A percentile compares a stretch with the other conserved stretches of the same genome.
Conservation (phyloP, 192 early-diverging fungal genomes). For the Podochytrium sp. region DNA sequence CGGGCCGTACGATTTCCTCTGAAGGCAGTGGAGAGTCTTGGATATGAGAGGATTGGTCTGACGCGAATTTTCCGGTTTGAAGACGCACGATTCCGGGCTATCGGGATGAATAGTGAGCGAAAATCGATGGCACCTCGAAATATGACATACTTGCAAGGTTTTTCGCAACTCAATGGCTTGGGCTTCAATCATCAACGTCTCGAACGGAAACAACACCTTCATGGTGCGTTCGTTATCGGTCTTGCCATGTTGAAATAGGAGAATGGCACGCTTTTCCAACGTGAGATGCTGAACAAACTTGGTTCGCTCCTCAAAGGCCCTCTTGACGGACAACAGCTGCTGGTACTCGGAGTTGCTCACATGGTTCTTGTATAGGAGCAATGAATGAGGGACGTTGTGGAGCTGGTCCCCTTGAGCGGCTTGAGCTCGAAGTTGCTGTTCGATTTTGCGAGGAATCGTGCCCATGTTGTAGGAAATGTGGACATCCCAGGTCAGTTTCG, state of each 20-base stretch:
- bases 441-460: not conserved
- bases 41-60: too few species aligned
- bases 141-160: not conserved
- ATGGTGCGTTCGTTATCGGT: not conserved
- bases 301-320: not conserved
- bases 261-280: not conserved
- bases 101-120: not conserved
- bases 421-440: not conserved
- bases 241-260: not conserved
- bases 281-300: not conserved
- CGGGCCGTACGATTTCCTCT: too few species aligned
- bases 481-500: not conserved
- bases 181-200: conserved; percentile 1
- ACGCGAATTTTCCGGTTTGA: not conserved
- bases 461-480: not conserved
- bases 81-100: not conserved
- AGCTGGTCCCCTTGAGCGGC: not conserved
- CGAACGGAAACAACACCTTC: conserved; percentile 3
- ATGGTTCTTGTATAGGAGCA: not conserved
- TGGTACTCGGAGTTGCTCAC: not conserved
- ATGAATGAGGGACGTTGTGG: not conserved
- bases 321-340: not conserved
- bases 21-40: too few species aligned
- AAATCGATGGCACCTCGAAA: not conserved
- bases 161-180: conserved; percentile 5